Evolutionary conservation across 306 rosid species (phyloP).

Genomic region (Rosa multiflora): DNA sequence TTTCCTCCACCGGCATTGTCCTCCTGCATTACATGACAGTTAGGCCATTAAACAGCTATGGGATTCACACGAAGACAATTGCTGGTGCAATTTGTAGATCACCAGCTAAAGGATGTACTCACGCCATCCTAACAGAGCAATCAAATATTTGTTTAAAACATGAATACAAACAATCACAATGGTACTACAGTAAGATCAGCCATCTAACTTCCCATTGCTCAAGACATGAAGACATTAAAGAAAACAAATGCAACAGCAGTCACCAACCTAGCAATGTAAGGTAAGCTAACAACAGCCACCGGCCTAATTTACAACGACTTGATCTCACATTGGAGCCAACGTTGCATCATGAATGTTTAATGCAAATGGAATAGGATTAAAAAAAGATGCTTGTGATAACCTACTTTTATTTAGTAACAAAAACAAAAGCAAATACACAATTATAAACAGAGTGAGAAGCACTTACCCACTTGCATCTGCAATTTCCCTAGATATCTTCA

Average conservation of each 20-base stretch:
- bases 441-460: slow-evolving; percentile 6
- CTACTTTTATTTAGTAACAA: not conserved
- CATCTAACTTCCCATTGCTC: not conserved
- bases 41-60: not conserved
- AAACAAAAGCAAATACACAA: not conserved
- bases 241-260: not conserved
- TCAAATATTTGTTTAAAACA: not conserved
- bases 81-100: not conserved
- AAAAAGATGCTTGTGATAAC: too few relatives aligned
- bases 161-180: not conserved
- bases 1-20: slow-evolving; percentile 73
- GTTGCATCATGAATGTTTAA: not conserved
- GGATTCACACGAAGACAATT: not conserved
- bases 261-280: not conserved
- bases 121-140: not conserved
- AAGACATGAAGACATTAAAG: not conserved
- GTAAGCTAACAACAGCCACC: not conserved
- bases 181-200: not conserved
- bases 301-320: not conserved
- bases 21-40: slow-evolving; percentile 41
- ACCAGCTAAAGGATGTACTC: not conserved
- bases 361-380: not conserved
- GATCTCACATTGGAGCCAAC: not conserved
- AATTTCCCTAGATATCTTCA: slow-evolving; percentile 81
- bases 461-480: slow-evolving; percentile 82